Base-by-base conservation (phyloP, 2,329 filamentous ascomycete genomes). In the Sporothrix pseudoabietina region DNA sequence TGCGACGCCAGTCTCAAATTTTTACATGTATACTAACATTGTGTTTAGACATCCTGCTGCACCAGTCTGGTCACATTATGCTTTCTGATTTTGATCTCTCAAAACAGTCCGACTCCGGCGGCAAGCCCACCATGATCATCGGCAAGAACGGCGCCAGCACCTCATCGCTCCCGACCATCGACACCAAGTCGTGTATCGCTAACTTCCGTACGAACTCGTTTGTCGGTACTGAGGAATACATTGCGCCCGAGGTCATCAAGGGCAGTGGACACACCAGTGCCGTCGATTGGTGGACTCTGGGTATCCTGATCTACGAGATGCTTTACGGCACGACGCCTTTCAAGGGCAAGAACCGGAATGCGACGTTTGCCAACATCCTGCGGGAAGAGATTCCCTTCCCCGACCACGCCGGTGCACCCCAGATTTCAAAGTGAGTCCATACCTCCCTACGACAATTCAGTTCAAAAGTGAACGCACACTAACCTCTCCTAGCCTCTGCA, bases 21-120 rank as follows among this genome's bases (percentile, higher is more conserved):
- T 26, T 26, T 26, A 26, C 26, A 26, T 69, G 30, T 22, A 14
- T 57, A 30, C 49, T 71, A 49, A 55, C 39, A 2, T 5, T 52
- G 12, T 49, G 44, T 7, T 14, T 77, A 98, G 94, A 99, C 79
- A 99, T 99, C 77, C 87, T 99, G 16, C 89, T 99, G 30, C 96
- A 99, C 81, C 96, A 99, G 82, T 98, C 96, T n/a, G 96, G 96
- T 19, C 96, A 99, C 82, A 99, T 99, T 78, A 99, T 99, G 96
- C 88, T 99, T 81, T 98, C 96, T 75, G 96, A 99, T 84, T 99
- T 99, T 82, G 96, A 99, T 82, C 84, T 99, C 75, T 98, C 94
- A 10, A 99, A 99, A 83, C 96, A 99, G 83, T 99, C 96, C 7
- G 96, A 97, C 77, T 91, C 93, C 19, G 96, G 94, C 79, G 96